Evolutionary conservation across 805 yeast genomes (phyloP).

Genomic region (Wickerhamiella slavikovae): DNA sequence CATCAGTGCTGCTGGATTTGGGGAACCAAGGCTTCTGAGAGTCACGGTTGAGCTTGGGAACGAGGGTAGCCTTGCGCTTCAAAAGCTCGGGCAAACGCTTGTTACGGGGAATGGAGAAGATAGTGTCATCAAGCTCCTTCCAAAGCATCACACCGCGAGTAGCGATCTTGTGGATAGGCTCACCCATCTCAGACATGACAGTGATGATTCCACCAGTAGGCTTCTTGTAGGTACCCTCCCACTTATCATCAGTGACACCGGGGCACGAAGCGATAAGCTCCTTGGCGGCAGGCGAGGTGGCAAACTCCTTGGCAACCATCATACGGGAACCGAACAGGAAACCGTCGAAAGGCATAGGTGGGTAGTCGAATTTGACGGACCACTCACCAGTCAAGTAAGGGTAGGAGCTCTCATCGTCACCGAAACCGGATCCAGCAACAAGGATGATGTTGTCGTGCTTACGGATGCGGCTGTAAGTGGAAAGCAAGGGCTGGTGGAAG

Average conservation of each 20-base stretch:
- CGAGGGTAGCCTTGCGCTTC: conserved; percentile 72
- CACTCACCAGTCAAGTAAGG: conserved; percentile 96
- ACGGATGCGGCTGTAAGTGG: conserved; percentile 89
- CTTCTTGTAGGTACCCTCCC: conserved; percentile 89
- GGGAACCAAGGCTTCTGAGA: conserved; percentile 98
- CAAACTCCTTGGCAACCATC: conserved; percentile 93
- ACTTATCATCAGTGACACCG: conserved; percentile 71
- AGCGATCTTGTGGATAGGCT: conserved; percentile 96
- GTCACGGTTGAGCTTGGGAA: conserved; percentile 71
- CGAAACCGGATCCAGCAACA: conserved; percentile 97
- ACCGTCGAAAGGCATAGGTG: conserved; percentile 99
- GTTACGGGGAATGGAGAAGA: conserved; percentile 82
- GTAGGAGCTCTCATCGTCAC: conserved; percentile 89
- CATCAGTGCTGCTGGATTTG: conserved; percentile 39
- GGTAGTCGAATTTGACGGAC: conserved; percentile 73
- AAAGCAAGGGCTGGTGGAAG: conserved; percentile 92
- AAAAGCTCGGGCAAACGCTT: conserved; percentile 54
- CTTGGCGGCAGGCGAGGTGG: conserved; percentile 86
- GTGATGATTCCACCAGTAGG: conserved; percentile 96
- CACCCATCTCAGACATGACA: conserved; percentile 98
- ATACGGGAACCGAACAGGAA: conserved; percentile 88
- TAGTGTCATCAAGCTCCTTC: conserved; percentile 91
- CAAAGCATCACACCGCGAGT: conserved; percentile 95
- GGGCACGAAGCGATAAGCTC: conserved; percentile 72
- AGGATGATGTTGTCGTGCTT: conserved; percentile 73